Evolutionary conservation across 306 rosid species (phyloP).

Genomic region (Quercus glauca): DNA sequence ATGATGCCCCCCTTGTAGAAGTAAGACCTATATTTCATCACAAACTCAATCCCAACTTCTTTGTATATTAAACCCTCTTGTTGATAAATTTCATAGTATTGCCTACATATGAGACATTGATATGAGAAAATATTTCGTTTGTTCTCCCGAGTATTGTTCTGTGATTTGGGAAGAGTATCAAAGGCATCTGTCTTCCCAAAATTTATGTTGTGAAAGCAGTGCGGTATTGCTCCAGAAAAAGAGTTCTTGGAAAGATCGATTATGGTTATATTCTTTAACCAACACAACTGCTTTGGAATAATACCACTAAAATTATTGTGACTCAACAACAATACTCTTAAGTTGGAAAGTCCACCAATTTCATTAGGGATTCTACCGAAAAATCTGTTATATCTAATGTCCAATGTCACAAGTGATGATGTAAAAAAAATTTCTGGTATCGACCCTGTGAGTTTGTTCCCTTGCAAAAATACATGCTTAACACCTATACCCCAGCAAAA

Average conservation of each 20-base stretch:
- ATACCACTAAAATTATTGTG: constrained; percentile 13
- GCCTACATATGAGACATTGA: not conserved
- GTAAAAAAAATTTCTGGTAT: not conserved
- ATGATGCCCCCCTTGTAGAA: constrained; percentile 12
- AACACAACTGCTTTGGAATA: constrained; percentile 13
- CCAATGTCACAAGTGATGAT: not conserved
- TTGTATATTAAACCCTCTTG: not conserved
- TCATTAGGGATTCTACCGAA: constrained; percentile 17
- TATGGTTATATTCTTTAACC: not conserved
- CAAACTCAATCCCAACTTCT: constrained; percentile 6
- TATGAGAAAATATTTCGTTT: not conserved
- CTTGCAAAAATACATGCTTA: not conserved
- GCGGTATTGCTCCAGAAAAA: constrained; percentile 9
- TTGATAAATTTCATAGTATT: not conserved
- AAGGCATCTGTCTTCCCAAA: not conserved
- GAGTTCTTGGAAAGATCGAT: constrained; percentile 10
- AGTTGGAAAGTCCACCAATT: constrained; percentile 1
- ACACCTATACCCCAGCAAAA: not conserved
- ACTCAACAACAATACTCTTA: constrained; percentile 13
- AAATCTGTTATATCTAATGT: constrained; percentile 10
- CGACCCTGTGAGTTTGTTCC: constrained; percentile 12
- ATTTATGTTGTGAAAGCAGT: constrained; percentile 1
- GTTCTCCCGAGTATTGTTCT: too few species aligned
- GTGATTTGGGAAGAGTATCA: not conserved
- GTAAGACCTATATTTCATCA: constrained; percentile 12